A percentile compares a stretch with the other conserved stretches of the same genome.
These are phyloP conservation scores for Rhamnella rubrinervis DNA, from an alignment of 331 rosid genomes.

Conservation along the genomic window DNA sequence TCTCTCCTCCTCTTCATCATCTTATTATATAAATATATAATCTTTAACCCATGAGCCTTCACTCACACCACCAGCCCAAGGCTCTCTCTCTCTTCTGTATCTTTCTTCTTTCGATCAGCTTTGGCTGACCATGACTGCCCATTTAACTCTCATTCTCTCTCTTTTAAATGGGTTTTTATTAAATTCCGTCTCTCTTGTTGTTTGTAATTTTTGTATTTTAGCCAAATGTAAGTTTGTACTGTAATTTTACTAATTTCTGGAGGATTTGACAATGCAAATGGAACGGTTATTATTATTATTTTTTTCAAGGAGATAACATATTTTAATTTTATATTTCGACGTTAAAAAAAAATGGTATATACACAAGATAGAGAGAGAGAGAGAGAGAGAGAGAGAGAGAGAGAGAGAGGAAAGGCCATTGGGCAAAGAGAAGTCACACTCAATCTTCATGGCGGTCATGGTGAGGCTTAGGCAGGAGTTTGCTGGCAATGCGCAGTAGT, in stretches of 20 bases:
- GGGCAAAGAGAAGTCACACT: background rate
- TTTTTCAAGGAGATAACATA: too few species aligned
- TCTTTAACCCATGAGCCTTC: background rate
- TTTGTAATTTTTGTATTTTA: background rate
- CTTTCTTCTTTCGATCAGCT: background rate
- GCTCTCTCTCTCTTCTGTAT: constrained; percentile 1
- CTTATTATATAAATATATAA: background rate
- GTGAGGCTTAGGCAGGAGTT: background rate
- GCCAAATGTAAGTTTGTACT: too few species aligned
- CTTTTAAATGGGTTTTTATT: background rate
- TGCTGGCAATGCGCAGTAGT: background rate
- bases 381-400: constrained; percentile 2
- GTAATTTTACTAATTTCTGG: too few species aligned
- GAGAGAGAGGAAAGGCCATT: constrained; percentile 6
- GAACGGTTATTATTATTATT: too few species aligned
- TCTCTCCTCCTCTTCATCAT: background rate
- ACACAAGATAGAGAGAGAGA: too few species aligned
- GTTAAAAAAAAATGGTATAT: background rate
- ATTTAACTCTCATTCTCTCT: background rate
- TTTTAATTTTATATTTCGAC: background rate
- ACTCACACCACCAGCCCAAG: background rate
- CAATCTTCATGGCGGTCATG: too few species aligned
- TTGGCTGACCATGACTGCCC: constrained; percentile 7
- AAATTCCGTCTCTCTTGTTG: background rate
- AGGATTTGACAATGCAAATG: too few species aligned